Evolutionary conservation across 306 rosid species (phyloP), one percentile per base, ranked within the genome.

Genomic region (Mucuna pruriens): DNA sequence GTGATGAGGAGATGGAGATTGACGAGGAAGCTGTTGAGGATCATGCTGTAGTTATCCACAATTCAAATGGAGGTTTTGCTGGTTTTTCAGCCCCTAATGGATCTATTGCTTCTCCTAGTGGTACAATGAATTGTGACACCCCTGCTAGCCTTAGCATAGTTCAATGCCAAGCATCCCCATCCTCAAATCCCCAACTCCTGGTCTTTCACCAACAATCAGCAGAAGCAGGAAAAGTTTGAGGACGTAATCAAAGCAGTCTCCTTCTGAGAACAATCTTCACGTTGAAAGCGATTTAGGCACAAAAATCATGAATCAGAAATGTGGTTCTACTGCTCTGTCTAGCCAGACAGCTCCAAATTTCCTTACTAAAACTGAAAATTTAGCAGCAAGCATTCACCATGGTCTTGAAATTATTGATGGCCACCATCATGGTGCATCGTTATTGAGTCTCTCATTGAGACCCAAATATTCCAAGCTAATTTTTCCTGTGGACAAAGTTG

Each of bases 1-100:
- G 96, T 60, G 97, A 94, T 82, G 96, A 92, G 79, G 98, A 89
- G 90, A 94, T 94, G 98, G 98, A 94, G 85, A 92, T 94, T 84
- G 96, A 85, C n/a, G 97, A 94, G 86, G 96, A 91, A 82, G 98
- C 90, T 72, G 91, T 92, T 62, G 97, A 92, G 87, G 90, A 81
- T 20, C 52, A 77, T 73, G 82, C 29, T 39, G 75, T 36, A 70
- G 52, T 44, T 71, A 39, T 76, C 51, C 7, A 16, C 45, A 48
- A 79, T 70, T 70, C 65, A 20, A 74, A 63, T 71, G 92, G 54
- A 65, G 78, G 79, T 71, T 76, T 87, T 79, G 76, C 74, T 61
- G 81, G 72, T 67, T 71, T 74, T 72, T 80, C 85, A 52, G 78
- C 68, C 46, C 55, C 80, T 40, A 86, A 91, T 80, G 79, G 63